Evolutionary conservation across 345 rosid genomes (phyloP).

Genomic region (Populus deltoides): DNA sequence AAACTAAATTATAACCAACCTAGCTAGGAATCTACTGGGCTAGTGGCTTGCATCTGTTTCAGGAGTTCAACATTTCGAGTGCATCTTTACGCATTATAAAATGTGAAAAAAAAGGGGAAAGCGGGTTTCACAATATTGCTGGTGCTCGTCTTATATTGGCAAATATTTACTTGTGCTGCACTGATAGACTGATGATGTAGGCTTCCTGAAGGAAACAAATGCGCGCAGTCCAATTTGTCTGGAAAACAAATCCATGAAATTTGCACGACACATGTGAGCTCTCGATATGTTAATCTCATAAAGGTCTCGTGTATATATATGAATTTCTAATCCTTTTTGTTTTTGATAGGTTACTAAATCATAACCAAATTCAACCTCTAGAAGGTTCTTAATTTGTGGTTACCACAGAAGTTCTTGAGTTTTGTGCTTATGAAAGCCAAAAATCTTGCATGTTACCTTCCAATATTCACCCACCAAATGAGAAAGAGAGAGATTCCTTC

Average conservation of each 20-base stretch:
- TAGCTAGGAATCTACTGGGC: not conserved
- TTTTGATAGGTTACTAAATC: conserved; percentile 3
- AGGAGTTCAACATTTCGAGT: not conserved
- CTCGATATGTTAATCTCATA: not conserved
- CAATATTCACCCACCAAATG: conserved; percentile 4
- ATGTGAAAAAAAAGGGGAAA: not conserved
- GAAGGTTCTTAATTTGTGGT: conserved; percentile 1
- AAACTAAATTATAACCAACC: not conserved
- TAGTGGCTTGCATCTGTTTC: not conserved
- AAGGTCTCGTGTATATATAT: not conserved
- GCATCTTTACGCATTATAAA: no score
- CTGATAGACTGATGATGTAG: not conserved
- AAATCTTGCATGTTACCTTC: conserved; percentile 12
- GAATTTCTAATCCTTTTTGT: not conserved
- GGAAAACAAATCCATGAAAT: not conserved
- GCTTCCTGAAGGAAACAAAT: not conserved
- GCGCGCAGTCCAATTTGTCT: not conserved
- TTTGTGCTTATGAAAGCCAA: not conserved
- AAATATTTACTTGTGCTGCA: not conserved
- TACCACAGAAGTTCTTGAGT: not conserved
- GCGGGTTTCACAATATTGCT: not conserved
- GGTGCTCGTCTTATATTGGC: not conserved
- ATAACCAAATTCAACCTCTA: not conserved
- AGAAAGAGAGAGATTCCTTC: conserved; percentile 29
- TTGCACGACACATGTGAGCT: not conserved